Base-by-base conservation (phyloP, 495 filamentous ascomycete genomes). In the Penicillium manginii region DNA sequence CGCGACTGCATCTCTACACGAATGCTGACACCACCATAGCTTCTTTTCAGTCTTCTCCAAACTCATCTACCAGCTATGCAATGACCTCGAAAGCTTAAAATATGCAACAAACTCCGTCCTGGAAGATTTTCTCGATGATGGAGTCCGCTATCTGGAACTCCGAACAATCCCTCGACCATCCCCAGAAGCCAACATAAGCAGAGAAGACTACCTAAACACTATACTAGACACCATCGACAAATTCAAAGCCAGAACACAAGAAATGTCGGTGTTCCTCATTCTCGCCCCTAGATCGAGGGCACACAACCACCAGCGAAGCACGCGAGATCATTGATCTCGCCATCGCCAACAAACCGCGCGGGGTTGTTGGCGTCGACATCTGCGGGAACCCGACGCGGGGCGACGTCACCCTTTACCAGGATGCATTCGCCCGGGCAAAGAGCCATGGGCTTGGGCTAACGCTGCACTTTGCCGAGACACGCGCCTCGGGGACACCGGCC, bases 11-110 rank as follows among this genome's bases (percentile, higher is more conserved):
- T 29, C 48, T 22, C 46, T 14, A 4, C 18, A 18, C 12, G 10
- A 47, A 54, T 40, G 37, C 54, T 60, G 45, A 64, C 50, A 39
- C 6, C 11, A 47, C 22, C 5, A 33, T 59, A 85, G 81, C 17
- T 92, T 92, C 81, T 96, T 94, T 71, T 86, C 85, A 37, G 77
- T 91, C 42, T 96, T 94, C 76, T 86, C 84, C 15, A 84, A 78
- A 42, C 91, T 91, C 66, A 92, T 92, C 62, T 93, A 94, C 71
- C 72, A 80, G 54, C 83, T 94, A 12, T 80, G 86, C 73, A 84
- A 84, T 66, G 83, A 86, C 61, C 65, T 75, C 12, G 62, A 72
- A 2, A 82, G 81, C 60, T 70, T 94, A 21, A 67, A 68, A 55
- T 82, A 82, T 69, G 83, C 89, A 49, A 93, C 91, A 7, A 76